Conservation (phyloP, 2,329 filamentous ascomycete genomes). For the Penicillium rolfsii region DNA sequence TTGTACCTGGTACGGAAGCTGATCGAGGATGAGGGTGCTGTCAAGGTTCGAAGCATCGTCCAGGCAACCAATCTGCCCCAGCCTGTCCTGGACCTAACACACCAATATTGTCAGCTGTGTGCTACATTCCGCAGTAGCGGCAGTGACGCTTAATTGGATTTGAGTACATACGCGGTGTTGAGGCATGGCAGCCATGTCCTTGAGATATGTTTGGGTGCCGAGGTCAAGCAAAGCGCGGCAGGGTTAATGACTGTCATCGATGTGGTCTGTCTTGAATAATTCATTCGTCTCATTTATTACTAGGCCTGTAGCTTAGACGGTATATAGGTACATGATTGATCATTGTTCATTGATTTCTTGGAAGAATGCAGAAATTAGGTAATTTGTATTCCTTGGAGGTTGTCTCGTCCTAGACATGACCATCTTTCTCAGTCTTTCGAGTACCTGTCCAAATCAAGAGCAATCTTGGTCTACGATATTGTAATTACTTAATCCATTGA, state of each 20-base stretch:
- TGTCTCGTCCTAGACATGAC: background rate
- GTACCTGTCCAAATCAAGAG: too few species aligned
- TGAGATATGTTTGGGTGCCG: constrained; percentile 14
- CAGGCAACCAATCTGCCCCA: constrained; percentile 94
- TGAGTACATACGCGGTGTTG: constrained; percentile 3
- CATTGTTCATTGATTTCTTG: background rate
- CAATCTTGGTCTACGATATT: too few species aligned
- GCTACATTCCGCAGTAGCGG: constrained; percentile 94
- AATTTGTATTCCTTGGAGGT: background rate
- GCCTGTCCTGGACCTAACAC: constrained; percentile 88
- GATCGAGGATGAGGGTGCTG: constrained; percentile 95
- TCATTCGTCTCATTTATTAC: constrained; percentile 14
- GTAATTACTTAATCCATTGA: too few species aligned
- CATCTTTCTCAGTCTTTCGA: too few species aligned
- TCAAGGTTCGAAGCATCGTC: constrained; percentile 96
- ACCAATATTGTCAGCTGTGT: constrained; percentile 93
- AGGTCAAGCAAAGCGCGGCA: constrained; percentile 19
- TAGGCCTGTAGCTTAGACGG: constrained; percentile 19
- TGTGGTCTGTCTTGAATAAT: constrained; percentile 21
- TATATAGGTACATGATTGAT: constrained; percentile 17
- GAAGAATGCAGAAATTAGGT: background rate
- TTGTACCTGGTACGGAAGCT: constrained; percentile 85
- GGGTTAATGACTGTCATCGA: constrained; percentile 28
- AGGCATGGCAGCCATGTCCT: constrained; percentile 4
- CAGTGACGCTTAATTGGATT: constrained; percentile 68